phyloP scores from a whole-genome alignment of 1,284 basidiomycete genomes.

The Cystobasidium pallidum region DNA sequence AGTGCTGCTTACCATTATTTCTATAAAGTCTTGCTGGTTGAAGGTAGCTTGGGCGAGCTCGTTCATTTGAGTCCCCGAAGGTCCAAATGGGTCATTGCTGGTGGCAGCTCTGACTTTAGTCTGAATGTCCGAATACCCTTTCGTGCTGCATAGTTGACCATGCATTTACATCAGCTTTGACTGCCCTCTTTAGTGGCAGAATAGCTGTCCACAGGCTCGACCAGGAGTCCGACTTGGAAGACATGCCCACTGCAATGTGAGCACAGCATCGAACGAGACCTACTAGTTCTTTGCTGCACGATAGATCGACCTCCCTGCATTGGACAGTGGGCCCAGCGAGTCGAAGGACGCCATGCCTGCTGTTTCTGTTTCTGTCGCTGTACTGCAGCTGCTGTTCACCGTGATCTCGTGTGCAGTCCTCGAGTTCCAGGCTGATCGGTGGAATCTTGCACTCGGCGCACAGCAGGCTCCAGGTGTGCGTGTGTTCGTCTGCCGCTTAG shows the following conservation, averaged over 20 bases:
- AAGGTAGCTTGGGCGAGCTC: conserved; percentile 97
- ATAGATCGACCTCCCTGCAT: conserved; percentile 16
- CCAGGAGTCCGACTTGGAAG: background rate
- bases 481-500: background rate
- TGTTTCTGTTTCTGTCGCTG: background rate
- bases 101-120: conserved; percentile 76
- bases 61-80: conserved; percentile 96
- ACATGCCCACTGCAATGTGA: background rate
- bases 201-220: background rate
- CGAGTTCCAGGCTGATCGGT: conserved; percentile 5
- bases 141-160: conserved; percentile 61
- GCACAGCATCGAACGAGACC: background rate
- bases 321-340: conserved; percentile 17
- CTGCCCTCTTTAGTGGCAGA: too few relatives aligned
- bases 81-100: conserved; percentile 99
- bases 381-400: background rate
- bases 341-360: conserved; percentile 19
- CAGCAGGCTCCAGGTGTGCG: too few relatives aligned
- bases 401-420: too few relatives aligned
- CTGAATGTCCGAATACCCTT: conserved; percentile 78
- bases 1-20: conserved; percentile 72
- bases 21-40: conserved; percentile 96
- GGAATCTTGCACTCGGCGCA: background rate
- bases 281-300: conserved; percentile 42
- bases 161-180: background rate